A percentile compares a stretch with the other conserved stretches of the same genome.
Evolutionary conservation across 2,329 filamentous ascomycete species (phyloP).

Genomic region (Diaporthe australafricana): DNA sequence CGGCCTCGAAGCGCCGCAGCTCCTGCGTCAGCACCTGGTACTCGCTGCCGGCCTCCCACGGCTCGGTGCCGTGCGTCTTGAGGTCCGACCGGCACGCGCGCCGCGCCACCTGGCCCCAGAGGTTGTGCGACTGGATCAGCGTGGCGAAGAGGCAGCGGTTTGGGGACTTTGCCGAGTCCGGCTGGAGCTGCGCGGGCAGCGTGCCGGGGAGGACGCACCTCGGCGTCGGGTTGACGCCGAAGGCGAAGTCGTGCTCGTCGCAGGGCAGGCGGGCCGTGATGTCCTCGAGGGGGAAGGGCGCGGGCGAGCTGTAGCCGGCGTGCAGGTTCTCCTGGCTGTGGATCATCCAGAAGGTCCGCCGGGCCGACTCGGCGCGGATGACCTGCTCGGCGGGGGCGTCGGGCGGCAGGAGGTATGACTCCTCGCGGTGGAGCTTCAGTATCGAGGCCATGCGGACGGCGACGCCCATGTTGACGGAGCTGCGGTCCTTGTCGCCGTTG

Average conservation of each 20-base stretch:
- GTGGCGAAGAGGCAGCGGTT: slow-evolving; percentile 51
- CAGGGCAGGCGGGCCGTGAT: slow-evolving; percentile 51
- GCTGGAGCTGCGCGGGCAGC: slow-evolving; percentile 44
- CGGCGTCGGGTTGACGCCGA: slow-evolving; percentile 45
- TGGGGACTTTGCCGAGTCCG: slow-evolving; percentile 40
- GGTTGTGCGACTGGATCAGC: slow-evolving; percentile 50
- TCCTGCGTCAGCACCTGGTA: slow-evolving; percentile 40
- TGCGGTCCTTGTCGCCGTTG: slow-evolving; percentile 46
- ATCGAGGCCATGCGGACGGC: slow-evolving; percentile 51
- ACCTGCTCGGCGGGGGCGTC: slow-evolving; percentile 45
- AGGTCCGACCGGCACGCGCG: slow-evolving; percentile 41
- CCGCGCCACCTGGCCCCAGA: slow-evolving; percentile 51
- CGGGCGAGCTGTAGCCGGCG: slow-evolving; percentile 48
- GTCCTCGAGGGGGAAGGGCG: slow-evolving; percentile 48
- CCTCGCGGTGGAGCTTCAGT: slow-evolving; percentile 50
- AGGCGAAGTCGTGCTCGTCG: slow-evolving; percentile 52
- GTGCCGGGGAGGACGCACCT: slow-evolving; percentile 49
- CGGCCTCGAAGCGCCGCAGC: slow-evolving; percentile 45
- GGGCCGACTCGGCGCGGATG: slow-evolving; percentile 47
- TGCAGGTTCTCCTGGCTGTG: slow-evolving; percentile 52
- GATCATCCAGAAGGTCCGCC: slow-evolving; percentile 53
- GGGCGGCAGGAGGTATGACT: slow-evolving; percentile 46
- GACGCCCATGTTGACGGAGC: slow-evolving; percentile 51
- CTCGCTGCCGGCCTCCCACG: slow-evolving; percentile 44
- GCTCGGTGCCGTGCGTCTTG: slow-evolving; percentile 25